phyloP scores from a whole-genome alignment of 495 filamentous ascomycete genomes.

The Parathielavia hyrcaniae region DNA sequence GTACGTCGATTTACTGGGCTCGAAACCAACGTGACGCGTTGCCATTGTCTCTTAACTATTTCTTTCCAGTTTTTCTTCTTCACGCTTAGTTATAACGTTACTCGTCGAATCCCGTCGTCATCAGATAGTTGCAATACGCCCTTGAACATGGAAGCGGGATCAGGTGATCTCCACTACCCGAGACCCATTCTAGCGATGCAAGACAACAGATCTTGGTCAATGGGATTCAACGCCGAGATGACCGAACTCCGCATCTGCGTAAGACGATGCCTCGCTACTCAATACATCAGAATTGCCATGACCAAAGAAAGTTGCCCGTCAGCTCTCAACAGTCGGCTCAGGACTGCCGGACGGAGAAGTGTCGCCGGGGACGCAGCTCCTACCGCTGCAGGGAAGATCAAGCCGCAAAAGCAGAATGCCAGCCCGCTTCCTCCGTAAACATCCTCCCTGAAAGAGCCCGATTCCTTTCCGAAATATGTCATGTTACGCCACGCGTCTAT shows the following conservation, averaged over 20 bases:
- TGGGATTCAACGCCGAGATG: background rate
- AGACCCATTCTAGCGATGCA: background rate
- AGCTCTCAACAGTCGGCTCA: background rate
- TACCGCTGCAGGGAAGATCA: too few relatives aligned
- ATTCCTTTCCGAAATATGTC: background rate
- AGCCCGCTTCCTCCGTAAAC: too few relatives aligned
- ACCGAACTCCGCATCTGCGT: background rate
- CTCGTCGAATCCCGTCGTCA: background rate
- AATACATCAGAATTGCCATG: constrained; percentile 16
- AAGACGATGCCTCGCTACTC: constrained; percentile 9
- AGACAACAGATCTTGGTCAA: background rate
- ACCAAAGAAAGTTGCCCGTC: constrained; percentile 8
- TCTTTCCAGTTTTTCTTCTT: too few relatives aligned
- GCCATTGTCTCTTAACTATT: too few relatives aligned
- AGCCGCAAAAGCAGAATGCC: too few relatives aligned
- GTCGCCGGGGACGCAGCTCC: background rate
- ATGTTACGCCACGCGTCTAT: background rate
- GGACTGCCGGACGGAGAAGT: too few relatives aligned
- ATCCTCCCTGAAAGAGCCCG: background rate
- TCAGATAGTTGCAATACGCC: too few relatives aligned
- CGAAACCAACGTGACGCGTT: too few relatives aligned
- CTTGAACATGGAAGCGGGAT: too few relatives aligned
- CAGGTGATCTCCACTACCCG: too few relatives aligned
- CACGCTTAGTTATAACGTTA: too few relatives aligned
- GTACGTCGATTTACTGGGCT: too few relatives aligned